Evolutionary conservation across 495 filamentous ascomycete species (phyloP), one percentile per base, ranked within the genome.

Genomic region (Neurospora intermedia): DNA sequence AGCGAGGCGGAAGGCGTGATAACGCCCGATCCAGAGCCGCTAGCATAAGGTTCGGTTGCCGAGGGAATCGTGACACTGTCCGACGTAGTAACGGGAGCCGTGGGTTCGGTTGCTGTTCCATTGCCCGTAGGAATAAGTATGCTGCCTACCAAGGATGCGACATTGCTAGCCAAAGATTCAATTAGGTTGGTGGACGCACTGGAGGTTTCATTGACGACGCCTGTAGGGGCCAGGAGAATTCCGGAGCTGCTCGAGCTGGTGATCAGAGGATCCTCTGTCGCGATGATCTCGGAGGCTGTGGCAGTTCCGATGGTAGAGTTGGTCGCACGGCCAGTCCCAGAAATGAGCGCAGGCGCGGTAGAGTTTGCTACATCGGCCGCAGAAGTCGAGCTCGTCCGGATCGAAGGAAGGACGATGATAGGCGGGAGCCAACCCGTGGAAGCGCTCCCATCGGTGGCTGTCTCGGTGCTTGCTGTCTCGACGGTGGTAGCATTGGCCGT

Each of bases 151-250:
- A 70, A n/a, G n/a, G 72, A 73, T 35, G 38, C 72, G 18, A 66
- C 41, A 35, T 59, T 40, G 72, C 72, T 73, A 39, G 46, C 31
- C 18, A 71, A 39, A 39, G 72, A 73, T 27, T 45, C 42, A 48
- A 70, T 70, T 11, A 69, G 72, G 41, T 70, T 69, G 42, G 31
- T 54, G 39, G 31, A 54, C 69, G 72, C 35, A 66, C 54, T 66
- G 54, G 54, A 66, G 13, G 72, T 70, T 15, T 40, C 42, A 11
- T 40, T 76, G 40, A 74, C 75, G 40, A 76, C 74, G 66, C 72
- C 72, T 31, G 73, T 74, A n/a, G 75, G 73, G 7, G 70, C 72
- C 2, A 75, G 15, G 18, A 75, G 40, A 7, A 75, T 75, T 41
- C 13, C 69, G 18, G 72, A 35, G 27, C 54, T 66, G 54, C 54